These are phyloP conservation scores for Schwanniomyces polymorphus DNA, from an alignment of 805 yeast species.

Conservation along the genomic window DNA sequence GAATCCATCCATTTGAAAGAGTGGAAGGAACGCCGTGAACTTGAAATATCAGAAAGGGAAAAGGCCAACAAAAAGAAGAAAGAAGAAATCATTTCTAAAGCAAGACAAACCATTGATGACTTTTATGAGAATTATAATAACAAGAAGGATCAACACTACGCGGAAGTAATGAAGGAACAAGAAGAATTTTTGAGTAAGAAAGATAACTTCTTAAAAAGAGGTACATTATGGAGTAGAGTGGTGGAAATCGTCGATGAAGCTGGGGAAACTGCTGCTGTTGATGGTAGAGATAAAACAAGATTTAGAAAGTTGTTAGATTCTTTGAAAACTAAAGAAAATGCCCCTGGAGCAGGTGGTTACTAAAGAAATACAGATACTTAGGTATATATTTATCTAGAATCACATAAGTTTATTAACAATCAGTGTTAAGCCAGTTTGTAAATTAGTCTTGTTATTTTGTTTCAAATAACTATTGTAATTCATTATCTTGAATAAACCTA, in stretches of 20 bases:
- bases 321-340: conserved; percentile 67
- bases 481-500: conserved; percentile 38
- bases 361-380: conserved; percentile 13
- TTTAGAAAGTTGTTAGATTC: conserved; percentile 65
- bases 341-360: conserved; percentile 76
- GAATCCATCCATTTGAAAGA: conserved; percentile 56
- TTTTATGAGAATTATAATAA: conserved; percentile 88
- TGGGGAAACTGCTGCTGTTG: conserved; percentile 40
- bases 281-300: conserved; percentile 65
- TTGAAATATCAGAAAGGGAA: conserved; percentile 81
- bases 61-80: conserved; percentile 63
- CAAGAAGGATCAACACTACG: conserved; percentile 72
- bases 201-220: conserved; percentile 56
- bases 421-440: conserved; percentile 15
- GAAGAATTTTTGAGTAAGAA: conserved; percentile 70
- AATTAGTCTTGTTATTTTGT: not conserved
- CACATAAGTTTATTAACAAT: conserved; percentile 22
- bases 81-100: conserved; percentile 68
- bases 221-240: conserved; percentile 63
- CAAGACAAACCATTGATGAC: conserved; percentile 82
- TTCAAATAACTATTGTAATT: conserved; percentile 32
- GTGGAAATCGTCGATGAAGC: conserved; percentile 49
- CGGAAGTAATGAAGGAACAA: conserved; percentile 65
- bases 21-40: conserved; percentile 81
- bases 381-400: not conserved